Evolutionary conservation across 202 grass and related monocot genomes (phyloP).

Genomic region (Carex arenaria): DNA sequence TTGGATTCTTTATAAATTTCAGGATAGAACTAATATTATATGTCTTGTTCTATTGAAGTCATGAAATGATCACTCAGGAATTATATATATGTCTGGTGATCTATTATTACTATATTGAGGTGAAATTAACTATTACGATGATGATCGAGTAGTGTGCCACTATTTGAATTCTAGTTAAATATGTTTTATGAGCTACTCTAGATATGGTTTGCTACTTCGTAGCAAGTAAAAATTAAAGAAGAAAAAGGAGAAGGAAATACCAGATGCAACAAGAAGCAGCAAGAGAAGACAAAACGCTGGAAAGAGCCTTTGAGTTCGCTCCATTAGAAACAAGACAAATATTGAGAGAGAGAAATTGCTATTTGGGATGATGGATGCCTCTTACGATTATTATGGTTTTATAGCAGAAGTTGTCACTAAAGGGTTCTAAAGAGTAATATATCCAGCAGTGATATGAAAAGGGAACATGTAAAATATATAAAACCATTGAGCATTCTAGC

Average conservation of each 20-base stretch:
- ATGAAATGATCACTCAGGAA: too few species aligned
- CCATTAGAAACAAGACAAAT: slow-evolving; percentile 16
- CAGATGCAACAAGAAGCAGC: slow-evolving; percentile 43
- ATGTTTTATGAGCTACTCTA: not conserved
- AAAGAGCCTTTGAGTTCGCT: slow-evolving; percentile 33
- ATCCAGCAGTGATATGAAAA: not conserved
- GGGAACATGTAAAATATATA: not conserved
- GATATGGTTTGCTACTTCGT: not conserved
- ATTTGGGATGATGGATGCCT: not conserved
- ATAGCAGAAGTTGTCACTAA: not conserved
- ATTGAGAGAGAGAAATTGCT: not conserved
- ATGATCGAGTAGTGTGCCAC: not conserved
- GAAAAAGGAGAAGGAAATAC: not conserved
- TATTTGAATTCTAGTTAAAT: not conserved
- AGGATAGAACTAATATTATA: too few species aligned
- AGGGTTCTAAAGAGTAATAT: not conserved
- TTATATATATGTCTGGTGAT: too few species aligned
- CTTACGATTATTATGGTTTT: not conserved
- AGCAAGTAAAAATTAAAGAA: not conserved
- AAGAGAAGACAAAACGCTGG: slow-evolving; percentile 28
- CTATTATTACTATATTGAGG: too few species aligned
- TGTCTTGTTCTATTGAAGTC: too few species aligned
- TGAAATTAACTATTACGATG: too few species aligned
- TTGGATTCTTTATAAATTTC: too few species aligned
- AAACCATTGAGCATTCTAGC: not conserved